A percentile compares a stretch with the other conserved stretches of the same genome.
Evolutionary conservation across 768 basidiomycete species (phyloP).

Genomic region (Boletellus ananiceps): DNA sequence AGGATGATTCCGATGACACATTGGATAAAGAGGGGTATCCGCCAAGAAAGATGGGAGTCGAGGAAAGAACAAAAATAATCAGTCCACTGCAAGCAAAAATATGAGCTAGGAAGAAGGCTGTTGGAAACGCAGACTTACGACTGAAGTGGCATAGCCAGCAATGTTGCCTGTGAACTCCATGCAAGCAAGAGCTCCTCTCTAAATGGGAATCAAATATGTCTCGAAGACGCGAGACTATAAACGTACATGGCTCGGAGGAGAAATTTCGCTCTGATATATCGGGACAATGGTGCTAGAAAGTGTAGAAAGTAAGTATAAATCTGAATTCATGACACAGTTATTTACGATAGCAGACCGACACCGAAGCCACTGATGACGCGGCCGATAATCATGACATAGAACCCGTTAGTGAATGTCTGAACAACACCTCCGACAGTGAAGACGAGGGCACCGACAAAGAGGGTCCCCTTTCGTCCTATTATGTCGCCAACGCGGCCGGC

Average conservation of each 20-base stretch:
- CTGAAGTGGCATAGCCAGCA: slow-evolving; percentile 83
- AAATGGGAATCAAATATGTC: slow-evolving; percentile 1
- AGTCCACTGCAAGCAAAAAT: slow-evolving; percentile 58
- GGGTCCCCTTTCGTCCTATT: slow-evolving; percentile 79
- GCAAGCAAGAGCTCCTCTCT: slow-evolving; percentile 89
- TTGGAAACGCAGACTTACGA: slow-evolving; percentile 48
- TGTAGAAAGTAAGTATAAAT: slow-evolving; percentile 4
- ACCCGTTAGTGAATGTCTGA: slow-evolving; percentile 80
- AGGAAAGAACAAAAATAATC: slow-evolving; percentile 93
- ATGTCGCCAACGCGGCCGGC: slow-evolving; percentile 86
- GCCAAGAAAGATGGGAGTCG: slow-evolving; percentile 84
- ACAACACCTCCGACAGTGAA: slow-evolving; percentile 85
- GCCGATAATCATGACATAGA: slow-evolving; percentile 76
- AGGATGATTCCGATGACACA: slow-evolving; percentile 82
- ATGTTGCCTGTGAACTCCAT: slow-evolving; percentile 96
- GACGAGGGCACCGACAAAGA: slow-evolving; percentile 76
- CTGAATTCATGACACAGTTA: slow-evolving; percentile 8
- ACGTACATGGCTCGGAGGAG: slow-evolving; percentile 82
- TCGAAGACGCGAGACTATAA: not conserved
- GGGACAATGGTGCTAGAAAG: slow-evolving; percentile 80
- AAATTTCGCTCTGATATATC: slow-evolving; percentile 94
- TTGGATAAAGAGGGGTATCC: slow-evolving; percentile 85
- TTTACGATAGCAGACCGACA: slow-evolving; percentile 84
- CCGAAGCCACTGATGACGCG: slow-evolving; percentile 83
- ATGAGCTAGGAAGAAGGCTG: not conserved